Base-by-base conservation (phyloP, 2,329 filamentous ascomycete species). In the Trichoderma sp. region DNA sequence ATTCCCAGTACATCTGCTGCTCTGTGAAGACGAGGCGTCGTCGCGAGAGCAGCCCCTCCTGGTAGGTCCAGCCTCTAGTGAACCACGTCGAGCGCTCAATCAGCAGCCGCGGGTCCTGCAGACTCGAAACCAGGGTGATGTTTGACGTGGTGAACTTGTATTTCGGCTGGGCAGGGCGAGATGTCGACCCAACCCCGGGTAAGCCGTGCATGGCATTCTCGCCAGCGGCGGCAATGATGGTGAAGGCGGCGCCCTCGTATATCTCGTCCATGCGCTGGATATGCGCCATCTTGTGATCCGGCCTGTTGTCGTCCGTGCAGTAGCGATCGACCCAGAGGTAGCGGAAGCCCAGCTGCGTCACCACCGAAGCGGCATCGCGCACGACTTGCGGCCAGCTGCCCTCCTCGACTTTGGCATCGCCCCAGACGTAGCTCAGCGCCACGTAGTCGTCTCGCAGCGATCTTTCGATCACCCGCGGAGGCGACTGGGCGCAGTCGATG, bases 1-100 rank as follows among this genome's bases (percentile, higher is more conserved):
- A 79, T 45, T 79, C 75, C 71, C 76, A 79, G 61, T 77, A 78
- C 71, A 77, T 75, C 63, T 79, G 75, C 41, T 75, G 70, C n/a
- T 75, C 71, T 5, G 77, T 78, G 41, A 79, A 79, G 45, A 78
- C 71, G 7, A 79, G 73, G 3, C 77, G 72, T 14, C 77, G 73
- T 10, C 74, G 69, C 12, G 77, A 74, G 4, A 78, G 69, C 0
- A 78, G 67, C 1, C 73, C 76, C 66, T 79, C 77, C 60, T 79
- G 77, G 28, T 77, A 79, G 0, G 77, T 79, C 77, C 77, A 79
- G 7, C 74, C 77, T 21, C 77, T 70, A 0, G 73, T 71, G 14
- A 72, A 74, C 77, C 77, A 79, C 2, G 67, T 69, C 0, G 76
- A 77, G 3, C 69, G 67, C 66, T 71, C 70, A 34, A 77, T 69